Conservation (phyloP, 371 early-diverging fungal species). For the Rhizomucor pusillus region DNA sequence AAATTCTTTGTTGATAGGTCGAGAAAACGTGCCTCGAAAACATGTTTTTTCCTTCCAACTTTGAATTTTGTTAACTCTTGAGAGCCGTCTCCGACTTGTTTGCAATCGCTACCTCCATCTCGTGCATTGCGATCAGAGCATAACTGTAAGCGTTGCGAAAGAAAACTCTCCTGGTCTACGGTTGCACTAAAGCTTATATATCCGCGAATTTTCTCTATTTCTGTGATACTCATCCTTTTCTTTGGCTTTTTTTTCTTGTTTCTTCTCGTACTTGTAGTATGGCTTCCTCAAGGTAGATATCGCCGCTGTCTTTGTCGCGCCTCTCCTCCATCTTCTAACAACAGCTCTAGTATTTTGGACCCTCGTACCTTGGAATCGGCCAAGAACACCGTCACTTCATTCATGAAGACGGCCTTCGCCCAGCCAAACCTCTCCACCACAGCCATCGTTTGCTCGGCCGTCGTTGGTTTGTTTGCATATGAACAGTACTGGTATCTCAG, state of each 20-base stretch:
- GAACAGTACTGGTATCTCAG: constrained; percentile 49
- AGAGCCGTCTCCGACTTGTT: no score
- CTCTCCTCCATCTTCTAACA: no score
- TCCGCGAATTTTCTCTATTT: neutral
- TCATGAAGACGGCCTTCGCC: constrained; percentile 33
- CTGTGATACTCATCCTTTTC: neutral
- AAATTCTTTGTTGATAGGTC: no score
- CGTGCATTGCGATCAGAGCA: no score
- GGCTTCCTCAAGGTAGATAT: constrained; percentile 5
- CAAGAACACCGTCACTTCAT: constrained; percentile 34
- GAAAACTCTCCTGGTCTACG: no score
- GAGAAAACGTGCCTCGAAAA: no score
- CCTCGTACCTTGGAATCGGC: constrained; percentile 46
- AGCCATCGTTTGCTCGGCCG: constrained; percentile 40
- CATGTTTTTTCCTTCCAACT: no score
- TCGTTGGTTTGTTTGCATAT: constrained; percentile 46
- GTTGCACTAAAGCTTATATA: no score
- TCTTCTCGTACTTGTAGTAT: constrained; percentile 1
- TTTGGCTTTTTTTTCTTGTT: neutral
- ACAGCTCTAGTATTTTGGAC: constrained; percentile 30
- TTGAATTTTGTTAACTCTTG: no score
- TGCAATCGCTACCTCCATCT: no score
- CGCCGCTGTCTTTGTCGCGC: no score
- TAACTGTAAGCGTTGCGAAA: no score
- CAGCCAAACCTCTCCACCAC: constrained; percentile 38